These are phyloP conservation scores for Scleromitrula shiraiana DNA, from an alignment of 2,329 filamentous ascomycete genomes.

Conservation along the genomic window DNA sequence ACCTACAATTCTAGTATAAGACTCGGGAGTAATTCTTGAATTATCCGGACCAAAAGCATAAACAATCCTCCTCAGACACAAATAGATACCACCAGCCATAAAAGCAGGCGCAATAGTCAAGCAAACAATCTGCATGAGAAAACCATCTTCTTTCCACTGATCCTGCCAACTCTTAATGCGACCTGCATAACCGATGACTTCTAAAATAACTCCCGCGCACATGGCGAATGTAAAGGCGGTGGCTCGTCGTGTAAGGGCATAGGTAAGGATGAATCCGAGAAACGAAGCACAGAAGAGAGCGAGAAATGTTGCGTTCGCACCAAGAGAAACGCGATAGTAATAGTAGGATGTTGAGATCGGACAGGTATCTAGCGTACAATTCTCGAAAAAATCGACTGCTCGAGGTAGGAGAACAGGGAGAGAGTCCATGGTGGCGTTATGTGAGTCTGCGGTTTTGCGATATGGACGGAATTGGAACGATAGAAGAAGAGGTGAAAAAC, in stretches of 20 bases:
- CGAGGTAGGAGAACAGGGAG: conserved; percentile 1
- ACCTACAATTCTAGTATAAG: conserved; percentile 42
- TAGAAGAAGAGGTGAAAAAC: not conserved
- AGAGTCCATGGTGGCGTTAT: conserved; percentile 1
- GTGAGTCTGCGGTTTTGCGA: not conserved
- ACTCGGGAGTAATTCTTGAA: conserved; percentile 39
- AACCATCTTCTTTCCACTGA: conserved; percentile 40
- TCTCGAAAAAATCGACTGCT: not conserved
- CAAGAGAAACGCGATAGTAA: conserved; percentile 45
- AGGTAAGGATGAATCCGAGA: conserved; percentile 35
- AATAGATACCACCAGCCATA: conserved; percentile 54
- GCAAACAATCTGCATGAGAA: conserved; percentile 51
- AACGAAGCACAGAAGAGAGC: conserved; percentile 41
- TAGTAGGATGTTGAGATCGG: conserved; percentile 35
- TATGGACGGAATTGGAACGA: not conserved
- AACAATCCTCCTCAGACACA: conserved; percentile 48
- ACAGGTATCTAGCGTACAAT: conserved; percentile 21
- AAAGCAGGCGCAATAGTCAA: conserved; percentile 60
- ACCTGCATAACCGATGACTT: conserved; percentile 52
- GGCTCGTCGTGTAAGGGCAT: conserved; percentile 38
- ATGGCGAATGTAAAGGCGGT: conserved; percentile 47
- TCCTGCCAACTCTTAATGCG: conserved; percentile 48
- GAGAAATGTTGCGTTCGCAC: conserved; percentile 44
- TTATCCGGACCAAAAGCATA: conserved; percentile 40
- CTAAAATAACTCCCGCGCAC: conserved; percentile 43